Conservation (phyloP, 257 asterid species). For the Jaltomata sinuosa region DNA sequence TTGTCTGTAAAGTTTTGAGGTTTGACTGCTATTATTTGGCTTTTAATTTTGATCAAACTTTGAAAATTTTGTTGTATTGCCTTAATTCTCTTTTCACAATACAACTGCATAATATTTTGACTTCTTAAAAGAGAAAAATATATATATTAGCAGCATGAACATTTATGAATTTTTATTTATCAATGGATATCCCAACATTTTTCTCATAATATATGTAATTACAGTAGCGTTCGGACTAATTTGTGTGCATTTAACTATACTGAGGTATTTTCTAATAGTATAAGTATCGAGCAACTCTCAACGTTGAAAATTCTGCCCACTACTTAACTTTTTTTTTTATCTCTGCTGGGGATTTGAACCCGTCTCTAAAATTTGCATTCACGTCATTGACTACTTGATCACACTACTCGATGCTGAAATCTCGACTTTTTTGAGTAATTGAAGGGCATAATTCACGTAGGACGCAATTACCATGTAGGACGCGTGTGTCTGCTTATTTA, state of each 20-base stretch:
- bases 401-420: background rate
- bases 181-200: background rate
- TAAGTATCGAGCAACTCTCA: background rate
- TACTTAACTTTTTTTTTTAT: too few species aligned
- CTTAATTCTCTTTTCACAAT: background rate
- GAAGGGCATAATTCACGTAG: background rate
- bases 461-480: too few species aligned
- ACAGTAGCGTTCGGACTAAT: background rate
- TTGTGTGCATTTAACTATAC: background rate
- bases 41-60: slow-evolving; percentile 12
- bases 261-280: background rate
- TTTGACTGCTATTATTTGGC: slow-evolving; percentile 40
- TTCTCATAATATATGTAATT: background rate
- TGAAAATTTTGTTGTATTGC: background rate
- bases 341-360: too few species aligned
- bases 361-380: too few species aligned
- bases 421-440: background rate
- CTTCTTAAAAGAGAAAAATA: background rate
- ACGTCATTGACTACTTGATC: background rate
- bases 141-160: too few species aligned
- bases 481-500: too few species aligned
- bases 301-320: too few species aligned
- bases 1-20: slow-evolving; percentile 22
- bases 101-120: background rate
- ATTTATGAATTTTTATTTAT: background rate